Percentiles rank a stretch among this genome's conserved stretches.
These are phyloP conservation scores for Cryptococcus sp. DNA, from an alignment of 1,284 basidiomycete genomes.

Conservation along the genomic window DNA sequence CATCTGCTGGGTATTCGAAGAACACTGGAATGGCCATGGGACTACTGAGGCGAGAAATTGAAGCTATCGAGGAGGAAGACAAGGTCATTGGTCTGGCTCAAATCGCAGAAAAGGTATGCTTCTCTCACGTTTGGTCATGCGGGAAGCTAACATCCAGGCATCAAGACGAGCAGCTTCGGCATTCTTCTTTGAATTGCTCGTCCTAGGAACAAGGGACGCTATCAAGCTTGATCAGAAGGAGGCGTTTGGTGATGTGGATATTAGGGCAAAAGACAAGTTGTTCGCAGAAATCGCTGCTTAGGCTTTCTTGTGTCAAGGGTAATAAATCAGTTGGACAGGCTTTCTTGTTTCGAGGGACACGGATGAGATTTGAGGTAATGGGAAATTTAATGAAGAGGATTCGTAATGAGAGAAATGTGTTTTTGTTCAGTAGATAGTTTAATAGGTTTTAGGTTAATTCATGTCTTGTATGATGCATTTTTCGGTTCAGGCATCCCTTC, in stretches of 20 bases:
- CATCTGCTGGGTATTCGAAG: slow-evolving; percentile 65
- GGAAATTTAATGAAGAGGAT: no score
- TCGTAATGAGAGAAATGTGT: no score
- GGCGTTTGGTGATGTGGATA: slow-evolving; percentile 80
- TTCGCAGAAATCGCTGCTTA: slow-evolving; percentile 38
- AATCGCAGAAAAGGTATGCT: slow-evolving; percentile 65
- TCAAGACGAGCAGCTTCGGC: slow-evolving; percentile 84
- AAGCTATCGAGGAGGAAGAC: slow-evolving; percentile 49
- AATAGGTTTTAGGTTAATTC: no score
- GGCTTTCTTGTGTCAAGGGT: no score
- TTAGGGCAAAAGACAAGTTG: slow-evolving; percentile 75
- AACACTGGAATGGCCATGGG: slow-evolving; percentile 85
- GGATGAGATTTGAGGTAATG: no score
- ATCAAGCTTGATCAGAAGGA: slow-evolving; percentile 69
- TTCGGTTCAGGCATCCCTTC: no score
- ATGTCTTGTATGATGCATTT: no score
- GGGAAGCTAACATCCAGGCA: slow-evolving; percentile 53
- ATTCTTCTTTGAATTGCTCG: slow-evolving; percentile 97
- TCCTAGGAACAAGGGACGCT: slow-evolving; percentile 87
- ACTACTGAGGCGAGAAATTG: slow-evolving; percentile 73
- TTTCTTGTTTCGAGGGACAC: no score
- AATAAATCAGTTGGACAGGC: no score
- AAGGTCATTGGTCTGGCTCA: slow-evolving; percentile 67
- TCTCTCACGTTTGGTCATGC: background rate
- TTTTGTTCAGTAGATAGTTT: no score